Conservation (phyloP, 768 basidiomycete genomes). For the Termitomyces sp. region DNA sequence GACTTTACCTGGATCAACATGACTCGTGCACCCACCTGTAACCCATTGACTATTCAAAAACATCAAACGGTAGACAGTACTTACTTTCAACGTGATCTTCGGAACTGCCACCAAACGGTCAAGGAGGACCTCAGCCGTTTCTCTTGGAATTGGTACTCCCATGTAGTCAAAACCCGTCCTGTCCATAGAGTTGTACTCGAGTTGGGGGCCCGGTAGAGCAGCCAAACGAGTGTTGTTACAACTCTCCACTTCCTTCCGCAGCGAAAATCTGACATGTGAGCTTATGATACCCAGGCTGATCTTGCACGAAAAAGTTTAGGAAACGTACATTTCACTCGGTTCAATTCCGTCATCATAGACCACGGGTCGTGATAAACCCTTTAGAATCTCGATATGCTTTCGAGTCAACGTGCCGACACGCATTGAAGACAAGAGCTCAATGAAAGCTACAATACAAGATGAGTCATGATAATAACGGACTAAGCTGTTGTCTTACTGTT, state of each 20-base stretch:
- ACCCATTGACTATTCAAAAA: neutral
- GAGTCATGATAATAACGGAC: neutral
- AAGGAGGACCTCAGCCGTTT: conserved; percentile 29
- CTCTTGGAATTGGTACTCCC: conserved; percentile 24
- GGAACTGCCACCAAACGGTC: conserved; percentile 49
- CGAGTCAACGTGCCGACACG: conserved; percentile 60
- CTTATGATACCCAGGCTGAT: neutral
- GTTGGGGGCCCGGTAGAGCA: conserved; percentile 35
- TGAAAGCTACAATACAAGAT: conserved; percentile 49
- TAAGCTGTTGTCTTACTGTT: conserved; percentile 29
- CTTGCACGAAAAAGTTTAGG: neutral
- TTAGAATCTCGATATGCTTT: conserved; percentile 54
- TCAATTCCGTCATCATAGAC: conserved; percentile 67
- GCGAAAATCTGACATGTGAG: conserved; percentile 55
- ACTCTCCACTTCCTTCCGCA: conserved; percentile 70
- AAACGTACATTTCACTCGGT: conserved; percentile 72
- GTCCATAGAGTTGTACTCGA: conserved; percentile 40
- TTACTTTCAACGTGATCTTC: conserved; percentile 46
- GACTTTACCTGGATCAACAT: neutral
- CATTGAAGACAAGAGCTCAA: conserved; percentile 88
- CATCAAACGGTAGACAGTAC: neutral
- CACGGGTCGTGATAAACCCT: conserved; percentile 52
- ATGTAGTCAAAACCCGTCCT: conserved; percentile 39
- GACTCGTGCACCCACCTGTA: conserved; percentile 30
- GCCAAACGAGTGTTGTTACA: conserved; percentile 65